These are phyloP conservation scores for Thalassiosira profunda DNA, from an alignment of 108 stramenopile species.

Conservation along the genomic window DNA sequence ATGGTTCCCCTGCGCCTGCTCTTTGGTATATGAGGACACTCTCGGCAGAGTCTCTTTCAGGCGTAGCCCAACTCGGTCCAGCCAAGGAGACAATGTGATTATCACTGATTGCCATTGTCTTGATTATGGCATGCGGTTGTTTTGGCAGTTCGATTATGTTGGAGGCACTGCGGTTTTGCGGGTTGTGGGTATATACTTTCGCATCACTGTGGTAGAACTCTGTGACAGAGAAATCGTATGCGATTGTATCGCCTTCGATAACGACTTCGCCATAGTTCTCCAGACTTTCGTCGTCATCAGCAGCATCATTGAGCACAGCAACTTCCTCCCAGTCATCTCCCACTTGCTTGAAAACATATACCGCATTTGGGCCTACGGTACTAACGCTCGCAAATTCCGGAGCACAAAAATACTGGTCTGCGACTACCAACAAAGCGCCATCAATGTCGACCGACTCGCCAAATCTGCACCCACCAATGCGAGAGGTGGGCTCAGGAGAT, in stretches of 20 bases:
- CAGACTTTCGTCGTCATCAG: neutral
- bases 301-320: constrained; percentile 1
- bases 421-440: neutral
- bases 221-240: neutral
- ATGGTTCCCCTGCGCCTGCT: neutral
- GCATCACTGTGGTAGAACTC: neutral
- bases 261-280: neutral
- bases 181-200: too few relatives aligned
- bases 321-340: constrained; percentile 14
- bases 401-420: neutral
- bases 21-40: constrained; percentile 14
- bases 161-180: neutral
- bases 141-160: neutral
- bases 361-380: neutral
- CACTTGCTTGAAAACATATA: neutral
- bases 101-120: neutral
- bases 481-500: neutral
- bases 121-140: neutral
- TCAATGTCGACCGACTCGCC: constrained; percentile 5
- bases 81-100: neutral
- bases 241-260: neutral
- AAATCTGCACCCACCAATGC: neutral
- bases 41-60: too few relatives aligned
- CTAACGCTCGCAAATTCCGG: too few relatives aligned
- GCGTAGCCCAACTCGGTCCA: too few relatives aligned